These are phyloP conservation scores for Luzula sylvatica DNA, from an alignment of 176 grass and related monocot genomes.

Conservation along the genomic window DNA sequence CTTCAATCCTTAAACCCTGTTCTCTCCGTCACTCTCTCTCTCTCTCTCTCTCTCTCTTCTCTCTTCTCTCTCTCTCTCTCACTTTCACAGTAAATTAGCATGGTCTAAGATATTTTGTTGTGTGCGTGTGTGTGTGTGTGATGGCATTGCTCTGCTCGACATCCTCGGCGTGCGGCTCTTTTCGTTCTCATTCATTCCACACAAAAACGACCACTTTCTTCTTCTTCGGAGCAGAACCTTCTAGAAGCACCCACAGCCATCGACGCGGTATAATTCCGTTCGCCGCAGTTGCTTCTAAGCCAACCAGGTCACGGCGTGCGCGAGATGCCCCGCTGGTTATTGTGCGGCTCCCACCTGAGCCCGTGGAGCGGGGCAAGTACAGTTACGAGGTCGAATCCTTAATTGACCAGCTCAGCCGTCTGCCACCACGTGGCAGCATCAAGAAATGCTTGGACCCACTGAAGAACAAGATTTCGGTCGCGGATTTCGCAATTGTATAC, in stretches of 20 bases:
- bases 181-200: conserved; percentile 19
- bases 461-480: conserved; percentile 61
- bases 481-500: conserved; percentile 70
- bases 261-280: background rate
- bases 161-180: conserved; percentile 3
- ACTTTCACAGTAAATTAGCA: too few relatives aligned
- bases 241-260: background rate
- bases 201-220: conserved; percentile 4
- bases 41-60: background rate
- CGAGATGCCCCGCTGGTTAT: background rate
- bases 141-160: conserved; percentile 12
- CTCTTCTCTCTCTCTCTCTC: too few relatives aligned
- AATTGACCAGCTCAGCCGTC: conserved; percentile 76
- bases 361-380: conserved; percentile 27
- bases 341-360: conserved; percentile 8
- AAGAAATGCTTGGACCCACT: conserved; percentile 59
- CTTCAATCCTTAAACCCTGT: conserved; percentile 16
- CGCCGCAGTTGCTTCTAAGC: background rate
- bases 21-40: background rate
- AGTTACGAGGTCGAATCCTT: conserved; percentile 78
- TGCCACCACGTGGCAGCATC: conserved; percentile 83
- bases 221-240: conserved; percentile 9
- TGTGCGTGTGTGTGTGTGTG: background rate
- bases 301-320: background rate
- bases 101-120: too few relatives aligned